Evolutionary conservation across 352 stramenopile species (phyloP).

Genomic region (Phytopythium delawarense): DNA sequence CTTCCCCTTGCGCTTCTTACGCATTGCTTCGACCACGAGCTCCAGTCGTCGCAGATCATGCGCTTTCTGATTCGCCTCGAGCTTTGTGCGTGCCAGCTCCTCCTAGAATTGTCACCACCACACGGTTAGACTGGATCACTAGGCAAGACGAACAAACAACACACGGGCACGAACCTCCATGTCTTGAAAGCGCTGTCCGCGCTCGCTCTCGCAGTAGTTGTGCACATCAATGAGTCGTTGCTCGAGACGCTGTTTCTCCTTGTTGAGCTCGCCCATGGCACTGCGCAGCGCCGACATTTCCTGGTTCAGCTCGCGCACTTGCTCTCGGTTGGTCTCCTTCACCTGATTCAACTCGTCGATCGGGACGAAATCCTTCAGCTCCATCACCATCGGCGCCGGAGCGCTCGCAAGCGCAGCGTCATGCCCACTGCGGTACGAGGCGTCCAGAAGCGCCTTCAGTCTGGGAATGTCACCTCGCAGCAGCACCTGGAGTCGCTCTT

Average conservation of each 20-base stretch:
- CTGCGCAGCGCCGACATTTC: slow-evolving; percentile 25
- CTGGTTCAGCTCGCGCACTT: slow-evolving; percentile 25
- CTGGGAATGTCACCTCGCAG: slow-evolving; percentile 42
- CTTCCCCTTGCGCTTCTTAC: slow-evolving; percentile 34
- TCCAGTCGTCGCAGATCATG: slow-evolving; percentile 41
- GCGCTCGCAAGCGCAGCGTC: slow-evolving; percentile 19
- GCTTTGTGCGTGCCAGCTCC: slow-evolving; percentile 46
- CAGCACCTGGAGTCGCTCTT: slow-evolving; percentile 52
- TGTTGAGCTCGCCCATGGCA: slow-evolving; percentile 35
- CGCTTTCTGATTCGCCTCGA: slow-evolving; percentile 45
- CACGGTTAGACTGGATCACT: neutral
- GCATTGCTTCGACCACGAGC: slow-evolving; percentile 34
- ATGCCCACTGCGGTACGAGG: slow-evolving; percentile 16
- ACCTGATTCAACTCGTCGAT: slow-evolving; percentile 47
- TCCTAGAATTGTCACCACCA: slow-evolving; percentile 10
- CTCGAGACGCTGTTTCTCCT: slow-evolving; percentile 55
- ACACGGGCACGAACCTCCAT: slow-evolving; percentile 33
- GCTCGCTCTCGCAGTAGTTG: slow-evolving; percentile 69
- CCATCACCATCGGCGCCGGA: slow-evolving; percentile 35
- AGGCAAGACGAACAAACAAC: neutral
- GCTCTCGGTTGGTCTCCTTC: slow-evolving; percentile 39
- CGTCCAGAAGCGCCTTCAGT: slow-evolving; percentile 28
- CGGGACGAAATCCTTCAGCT: slow-evolving; percentile 65
- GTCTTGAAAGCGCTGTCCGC: slow-evolving; percentile 45
- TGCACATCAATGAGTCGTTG: slow-evolving; percentile 62